Evolutionary conservation across 2,329 filamentous ascomycete genomes (phyloP), one percentile per base, ranked within the genome.

Genomic region (Pseudocercospora crystallina): DNA sequence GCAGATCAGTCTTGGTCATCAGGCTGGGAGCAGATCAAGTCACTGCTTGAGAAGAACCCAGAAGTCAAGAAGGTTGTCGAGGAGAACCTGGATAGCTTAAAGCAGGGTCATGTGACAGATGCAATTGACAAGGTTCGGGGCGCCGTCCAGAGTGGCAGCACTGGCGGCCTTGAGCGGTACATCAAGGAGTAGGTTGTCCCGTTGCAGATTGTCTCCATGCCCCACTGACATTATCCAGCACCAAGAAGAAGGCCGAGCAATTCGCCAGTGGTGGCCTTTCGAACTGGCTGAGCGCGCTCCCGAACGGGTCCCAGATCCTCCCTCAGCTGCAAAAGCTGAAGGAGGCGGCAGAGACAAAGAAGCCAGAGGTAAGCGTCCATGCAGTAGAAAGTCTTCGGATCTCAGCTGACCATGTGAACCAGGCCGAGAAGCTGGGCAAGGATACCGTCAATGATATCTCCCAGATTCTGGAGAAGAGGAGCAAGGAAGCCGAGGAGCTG

Each of bases 41-140:
- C 86, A 0, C 80, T 83, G 52, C 77, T 90, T 1, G 86, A 90
- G 60, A 89, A 89, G 77, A 87, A 82, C 69, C 85, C 86, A n/a
- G 76, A 87, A 71, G 72, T 88, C 51, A 90, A 89, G 75, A 76
- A 89, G 69, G 68, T 89, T 0, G 66, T 90, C 1, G 85, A 89
- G 73, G 75, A 86, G 64, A 90, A 91, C 68, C 76, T 79, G 40
- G 83, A 87, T 49, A 70, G 77, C 0, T 71, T 91, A 42, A 89
- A 86, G 73, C 73, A 81, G 55, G 86, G 85, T 12, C 85, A 89
- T 60, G 71, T 81, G 11, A 73, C 74, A 43, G 81, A 88, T 60
- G 68, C 89, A 0, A 85, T 85, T 63, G 72, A 82, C 44, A 80
- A 82, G 66, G 76, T 84, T 46, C 82, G 81, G 69, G 74, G 77